phyloP scores from a whole-genome alignment of 768 basidiomycete species.

The Daedalea quercina region DNA sequence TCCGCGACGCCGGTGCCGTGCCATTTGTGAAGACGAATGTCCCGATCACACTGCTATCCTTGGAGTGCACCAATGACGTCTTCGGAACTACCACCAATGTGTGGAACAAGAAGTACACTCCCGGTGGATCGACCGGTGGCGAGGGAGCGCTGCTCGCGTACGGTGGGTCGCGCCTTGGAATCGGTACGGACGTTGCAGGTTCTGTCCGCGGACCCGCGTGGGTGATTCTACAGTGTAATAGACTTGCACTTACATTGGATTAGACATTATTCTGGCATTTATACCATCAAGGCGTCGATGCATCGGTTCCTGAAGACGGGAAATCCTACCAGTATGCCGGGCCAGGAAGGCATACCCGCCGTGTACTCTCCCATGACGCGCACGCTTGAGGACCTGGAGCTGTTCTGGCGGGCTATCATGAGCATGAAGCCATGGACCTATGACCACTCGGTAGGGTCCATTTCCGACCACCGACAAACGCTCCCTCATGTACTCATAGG shows the following conservation, averaged over 20 bases:
- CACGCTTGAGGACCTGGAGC: conserved; percentile 35
- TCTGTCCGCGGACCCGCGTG: conserved; percentile 44
- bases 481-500: too few species aligned
- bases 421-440: conserved; percentile 37
- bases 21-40: conserved; percentile 37
- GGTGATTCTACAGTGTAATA: not conserved
- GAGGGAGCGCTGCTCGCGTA: conserved; percentile 43
- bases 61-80: conserved; percentile 37
- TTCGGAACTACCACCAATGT: conserved; percentile 44
- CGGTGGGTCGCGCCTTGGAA: conserved; percentile 38
- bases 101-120: conserved; percentile 30
- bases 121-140: conserved; percentile 47
- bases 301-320: conserved; percentile 33
- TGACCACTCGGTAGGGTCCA: conserved; percentile 31
- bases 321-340: conserved; percentile 28
- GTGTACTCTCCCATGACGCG: conserved; percentile 39
- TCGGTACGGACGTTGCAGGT: conserved; percentile 48
- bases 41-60: conserved; percentile 36
- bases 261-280: conserved; percentile 33
- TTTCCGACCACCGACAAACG: not conserved
- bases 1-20: conserved; percentile 36
- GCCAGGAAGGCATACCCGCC: conserved; percentile 33
- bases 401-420: conserved; percentile 37
- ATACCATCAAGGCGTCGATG: conserved; percentile 33
- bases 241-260: not conserved